Conservation (phyloP, 208 protist genomes). For the Porcisia deanei region DNA sequence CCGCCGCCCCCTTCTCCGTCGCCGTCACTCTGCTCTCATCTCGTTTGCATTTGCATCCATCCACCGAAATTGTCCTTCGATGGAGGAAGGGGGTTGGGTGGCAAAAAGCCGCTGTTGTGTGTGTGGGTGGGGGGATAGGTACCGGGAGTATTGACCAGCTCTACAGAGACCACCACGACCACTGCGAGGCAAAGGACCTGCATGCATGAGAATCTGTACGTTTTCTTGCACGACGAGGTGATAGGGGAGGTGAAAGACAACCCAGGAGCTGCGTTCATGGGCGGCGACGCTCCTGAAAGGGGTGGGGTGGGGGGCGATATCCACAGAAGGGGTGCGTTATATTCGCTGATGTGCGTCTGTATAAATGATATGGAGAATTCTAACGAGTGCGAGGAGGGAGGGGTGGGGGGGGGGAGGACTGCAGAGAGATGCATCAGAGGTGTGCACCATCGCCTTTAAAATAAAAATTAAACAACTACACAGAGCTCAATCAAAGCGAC, state of each 20-base stretch:
- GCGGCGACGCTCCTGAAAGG: neutral
- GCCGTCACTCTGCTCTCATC: neutral
- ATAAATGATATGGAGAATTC: no score
- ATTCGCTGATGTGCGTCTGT: no score
- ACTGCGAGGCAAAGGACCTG: neutral
- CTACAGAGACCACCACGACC: neutral
- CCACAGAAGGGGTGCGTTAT: neutral
- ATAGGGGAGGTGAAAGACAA: neutral
- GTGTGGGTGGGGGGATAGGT: neutral
- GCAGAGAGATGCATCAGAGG: neutral
- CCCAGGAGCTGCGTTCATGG: neutral
- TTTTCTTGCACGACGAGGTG: neutral
- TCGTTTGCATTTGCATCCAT: neutral
- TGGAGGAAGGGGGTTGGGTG: neutral
- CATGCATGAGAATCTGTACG: neutral
- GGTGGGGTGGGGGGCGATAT: neutral
- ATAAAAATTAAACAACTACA: neutral
- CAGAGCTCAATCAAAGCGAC: neutral
- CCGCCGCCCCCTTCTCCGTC: neutral
- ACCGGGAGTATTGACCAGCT: neutral
- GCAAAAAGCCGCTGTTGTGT: no score
- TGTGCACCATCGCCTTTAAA: neutral
- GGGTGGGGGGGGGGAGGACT: neutral
- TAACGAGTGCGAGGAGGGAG: neutral
- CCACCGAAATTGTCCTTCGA: neutral